phyloP scores from a whole-genome alignment of 73 alveolate genomes.

The Tetrahymena elliotti region DNA sequence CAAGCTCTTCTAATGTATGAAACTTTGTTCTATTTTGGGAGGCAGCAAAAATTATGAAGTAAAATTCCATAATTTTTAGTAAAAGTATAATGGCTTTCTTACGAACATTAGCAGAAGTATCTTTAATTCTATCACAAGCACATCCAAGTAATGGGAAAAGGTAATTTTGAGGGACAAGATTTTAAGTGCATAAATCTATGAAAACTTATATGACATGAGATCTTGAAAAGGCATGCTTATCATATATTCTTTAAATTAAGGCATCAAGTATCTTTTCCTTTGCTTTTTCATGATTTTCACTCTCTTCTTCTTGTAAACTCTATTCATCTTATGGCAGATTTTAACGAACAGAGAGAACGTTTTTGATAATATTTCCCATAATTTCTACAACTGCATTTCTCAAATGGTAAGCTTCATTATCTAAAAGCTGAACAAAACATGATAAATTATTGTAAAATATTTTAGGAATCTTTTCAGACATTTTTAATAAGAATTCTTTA shows the following conservation, averaged over 20 bases:
- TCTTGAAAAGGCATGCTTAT: neutral
- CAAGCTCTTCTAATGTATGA: neutral
- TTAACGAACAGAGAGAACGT: neutral
- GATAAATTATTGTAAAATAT: neutral
- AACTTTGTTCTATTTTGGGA: neutral
- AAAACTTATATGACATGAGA: neutral
- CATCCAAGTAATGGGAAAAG: neutral
- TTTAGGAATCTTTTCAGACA: neutral
- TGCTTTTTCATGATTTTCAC: neutral
- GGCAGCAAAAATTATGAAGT: neutral
- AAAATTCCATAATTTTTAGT: neutral
- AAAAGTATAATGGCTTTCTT: neutral
- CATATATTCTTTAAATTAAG: neutral
- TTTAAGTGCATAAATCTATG: neutral
- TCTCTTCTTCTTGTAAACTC: neutral
- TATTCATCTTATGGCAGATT: neutral
- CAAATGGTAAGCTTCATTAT: neutral
- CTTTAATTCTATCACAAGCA: neutral
- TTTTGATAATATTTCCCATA: neutral
- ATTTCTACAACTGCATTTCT: neutral
- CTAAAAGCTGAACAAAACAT: neutral
- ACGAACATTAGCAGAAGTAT: neutral
- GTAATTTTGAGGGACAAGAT: neutral
- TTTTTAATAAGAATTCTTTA: neutral
- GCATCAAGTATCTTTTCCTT: neutral